Evolutionary conservation across 495 filamentous ascomycete genomes (phyloP).

Genomic region (Talaromyces ruber): DNA sequence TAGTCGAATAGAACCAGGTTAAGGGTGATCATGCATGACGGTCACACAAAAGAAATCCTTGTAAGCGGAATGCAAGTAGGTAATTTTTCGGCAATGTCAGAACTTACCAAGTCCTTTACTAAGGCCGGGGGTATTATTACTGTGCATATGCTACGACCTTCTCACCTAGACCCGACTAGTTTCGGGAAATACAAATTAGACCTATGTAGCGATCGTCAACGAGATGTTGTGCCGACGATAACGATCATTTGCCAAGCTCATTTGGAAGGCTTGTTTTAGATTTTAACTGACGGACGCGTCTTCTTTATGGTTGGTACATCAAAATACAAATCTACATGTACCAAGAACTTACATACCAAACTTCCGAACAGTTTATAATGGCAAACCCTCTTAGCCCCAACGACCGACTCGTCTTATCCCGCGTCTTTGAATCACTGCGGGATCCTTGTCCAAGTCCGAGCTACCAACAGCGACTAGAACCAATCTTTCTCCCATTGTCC

Average conservation of each 20-base stretch:
- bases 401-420: neutral
- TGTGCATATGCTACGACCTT: neutral
- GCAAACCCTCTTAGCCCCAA: neutral
- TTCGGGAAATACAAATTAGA: neutral
- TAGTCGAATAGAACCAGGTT: neutral
- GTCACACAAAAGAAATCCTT: neutral
- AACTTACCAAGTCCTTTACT: neutral
- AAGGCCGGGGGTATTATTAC: neutral
- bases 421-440: neutral
- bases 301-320: too few relatives aligned
- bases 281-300: neutral
- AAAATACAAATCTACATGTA: too few relatives aligned
- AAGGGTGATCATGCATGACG: neutral
- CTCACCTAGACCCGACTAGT: neutral
- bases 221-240: neutral
- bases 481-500: neutral
- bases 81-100: neutral
- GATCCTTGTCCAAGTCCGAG: neutral
- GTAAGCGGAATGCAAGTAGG: neutral
- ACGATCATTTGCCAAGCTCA: neutral
- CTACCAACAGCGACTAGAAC: slow-evolving; percentile 36
- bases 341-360: neutral
- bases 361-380: too few relatives aligned
- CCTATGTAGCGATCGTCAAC: neutral
- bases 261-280: neutral